These are phyloP conservation scores for Komagataella kurtzmanii DNA, from an alignment of 805 yeast genomes.

Conservation along the genomic window DNA sequence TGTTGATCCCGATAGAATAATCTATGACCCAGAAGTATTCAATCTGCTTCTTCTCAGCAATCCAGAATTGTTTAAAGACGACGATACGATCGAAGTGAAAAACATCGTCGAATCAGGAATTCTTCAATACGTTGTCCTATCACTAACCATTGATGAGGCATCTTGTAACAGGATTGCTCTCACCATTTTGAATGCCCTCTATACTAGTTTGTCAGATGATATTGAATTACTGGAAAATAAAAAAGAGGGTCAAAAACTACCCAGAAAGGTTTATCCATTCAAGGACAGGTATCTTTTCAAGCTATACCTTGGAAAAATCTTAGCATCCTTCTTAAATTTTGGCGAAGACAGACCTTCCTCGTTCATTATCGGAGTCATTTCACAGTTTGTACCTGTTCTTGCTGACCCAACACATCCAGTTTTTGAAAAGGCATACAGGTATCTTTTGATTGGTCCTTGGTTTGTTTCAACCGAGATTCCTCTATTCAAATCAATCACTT, in stretches of 20 bases:
- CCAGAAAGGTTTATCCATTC: conserved; percentile 13
- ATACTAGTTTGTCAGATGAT: conserved; percentile 26
- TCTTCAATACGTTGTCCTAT: conserved; percentile 34
- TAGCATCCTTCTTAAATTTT: conserved; percentile 19
- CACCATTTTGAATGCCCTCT: conserved; percentile 28
- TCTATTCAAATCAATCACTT: conserved; percentile 24
- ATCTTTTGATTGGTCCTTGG: conserved; percentile 44
- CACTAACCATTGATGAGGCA: conserved; percentile 23
- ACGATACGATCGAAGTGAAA: conserved; percentile 30
- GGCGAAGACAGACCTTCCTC: conserved; percentile 21
- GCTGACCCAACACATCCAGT: conserved; percentile 60
- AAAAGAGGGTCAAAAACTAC: conserved; percentile 4
- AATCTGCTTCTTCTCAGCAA: conserved; percentile 48
- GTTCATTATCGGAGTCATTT: conserved; percentile 38
- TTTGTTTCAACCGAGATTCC: conserved; percentile 30
- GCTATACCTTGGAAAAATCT: conserved; percentile 34
- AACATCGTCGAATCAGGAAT: conserved; percentile 43
- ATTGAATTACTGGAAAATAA: conserved; percentile 13
- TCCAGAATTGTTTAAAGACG: conserved; percentile 34
- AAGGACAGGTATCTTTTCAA: conserved; percentile 45
- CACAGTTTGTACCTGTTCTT: conserved; percentile 43
- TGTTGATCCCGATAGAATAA: conserved; percentile 1
- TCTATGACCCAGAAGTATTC: conserved; percentile 63
- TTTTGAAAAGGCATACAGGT: conserved; percentile 58
- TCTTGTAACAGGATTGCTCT: conserved; percentile 22